These are phyloP conservation scores for Macrolepiota albuminosa DNA, from an alignment of 768 basidiomycete species.

Conservation along the genomic window DNA sequence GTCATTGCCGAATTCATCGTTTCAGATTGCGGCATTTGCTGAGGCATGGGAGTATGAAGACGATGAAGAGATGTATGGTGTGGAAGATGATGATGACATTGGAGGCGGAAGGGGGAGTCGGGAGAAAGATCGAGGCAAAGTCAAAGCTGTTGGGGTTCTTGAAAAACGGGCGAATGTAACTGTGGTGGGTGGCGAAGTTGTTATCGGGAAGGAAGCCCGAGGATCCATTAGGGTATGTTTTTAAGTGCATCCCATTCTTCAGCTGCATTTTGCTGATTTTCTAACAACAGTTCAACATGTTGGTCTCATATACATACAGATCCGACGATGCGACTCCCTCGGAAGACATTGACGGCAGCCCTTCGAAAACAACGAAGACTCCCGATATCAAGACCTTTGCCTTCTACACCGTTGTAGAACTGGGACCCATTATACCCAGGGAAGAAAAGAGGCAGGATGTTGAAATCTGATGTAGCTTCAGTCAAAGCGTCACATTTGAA, in stretches of 20 bases:
- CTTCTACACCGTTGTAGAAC: constrained; percentile 81
- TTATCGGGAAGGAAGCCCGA: constrained; percentile 72
- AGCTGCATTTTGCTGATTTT: not conserved
- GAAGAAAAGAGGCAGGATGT: constrained; percentile 34
- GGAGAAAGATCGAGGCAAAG: constrained; percentile 42
- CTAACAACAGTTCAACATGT: constrained; percentile 79
- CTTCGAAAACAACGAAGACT: constrained; percentile 40
- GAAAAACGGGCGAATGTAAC: constrained; percentile 91
- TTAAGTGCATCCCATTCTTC: not conserved
- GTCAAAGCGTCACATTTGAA: not conserved
- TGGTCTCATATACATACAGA: constrained; percentile 90
- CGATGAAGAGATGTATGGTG: constrained; percentile 87
- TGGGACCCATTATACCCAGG: constrained; percentile 64
- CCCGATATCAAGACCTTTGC: constrained; percentile 85
- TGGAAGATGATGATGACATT: constrained; percentile 51
- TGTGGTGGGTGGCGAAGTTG: constrained; percentile 83
- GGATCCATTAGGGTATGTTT: constrained; percentile 73
- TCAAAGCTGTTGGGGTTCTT: constrained; percentile 71
- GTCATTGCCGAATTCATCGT: constrained; percentile 70
- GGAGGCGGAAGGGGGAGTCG: constrained; percentile 29
- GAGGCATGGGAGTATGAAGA: constrained; percentile 99
- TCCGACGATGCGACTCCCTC: constrained; percentile 78
- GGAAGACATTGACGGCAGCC: constrained; percentile 48
- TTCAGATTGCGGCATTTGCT: constrained; percentile 85
- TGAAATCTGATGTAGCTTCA: not conserved